These are phyloP conservation scores for Taiozyma sp. DNA, from an alignment of 1,139 yeast species.

Conservation along the genomic window DNA sequence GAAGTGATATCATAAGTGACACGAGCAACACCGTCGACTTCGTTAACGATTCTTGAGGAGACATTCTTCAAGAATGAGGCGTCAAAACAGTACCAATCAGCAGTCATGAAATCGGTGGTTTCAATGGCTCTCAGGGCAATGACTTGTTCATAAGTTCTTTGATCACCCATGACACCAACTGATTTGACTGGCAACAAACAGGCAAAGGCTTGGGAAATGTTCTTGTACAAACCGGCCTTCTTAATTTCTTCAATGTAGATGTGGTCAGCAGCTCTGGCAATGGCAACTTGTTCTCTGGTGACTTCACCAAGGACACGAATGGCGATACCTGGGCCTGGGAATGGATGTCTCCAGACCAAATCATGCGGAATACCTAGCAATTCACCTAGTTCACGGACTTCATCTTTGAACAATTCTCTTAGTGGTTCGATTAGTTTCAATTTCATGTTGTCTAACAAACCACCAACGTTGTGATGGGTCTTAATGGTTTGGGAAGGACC, in stretches of 20 bases:
- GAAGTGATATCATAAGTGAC: constrained; percentile 98
- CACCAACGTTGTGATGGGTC: constrained; percentile 99
- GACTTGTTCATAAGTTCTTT: constrained; percentile 98
- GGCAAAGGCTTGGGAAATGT: constrained; percentile 97
- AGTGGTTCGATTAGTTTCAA: constrained; percentile 96
- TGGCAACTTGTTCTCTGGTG: constrained; percentile 84
- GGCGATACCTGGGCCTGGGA: constrained; percentile 99
- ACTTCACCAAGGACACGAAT: constrained; percentile 97
- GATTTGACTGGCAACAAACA: constrained; percentile 95
- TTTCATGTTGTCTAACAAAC: constrained; percentile 95
- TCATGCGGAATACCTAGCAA: constrained; percentile 94
- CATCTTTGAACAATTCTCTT: constrained; percentile 97
- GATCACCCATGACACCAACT: constrained; percentile 99
- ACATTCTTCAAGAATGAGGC: constrained; percentile 88
- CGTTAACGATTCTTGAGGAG: constrained; percentile 95
- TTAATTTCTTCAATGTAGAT: constrained; percentile 95
- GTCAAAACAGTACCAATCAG: constrained; percentile 97
- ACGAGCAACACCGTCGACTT: constrained; percentile 98
- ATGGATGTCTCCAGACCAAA: constrained; percentile 99
- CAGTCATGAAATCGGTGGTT: constrained; percentile 98
- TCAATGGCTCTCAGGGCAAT: constrained; percentile 98
- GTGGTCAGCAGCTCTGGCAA: constrained; percentile 95
- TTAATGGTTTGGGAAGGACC: constrained; percentile 99
- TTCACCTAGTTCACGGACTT: constrained; percentile 94
- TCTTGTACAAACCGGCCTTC: constrained; percentile 85